Evolutionary conservation across 192 early-diverging fungal species (phyloP).

Genomic region (Umbelopsis sp.): DNA sequence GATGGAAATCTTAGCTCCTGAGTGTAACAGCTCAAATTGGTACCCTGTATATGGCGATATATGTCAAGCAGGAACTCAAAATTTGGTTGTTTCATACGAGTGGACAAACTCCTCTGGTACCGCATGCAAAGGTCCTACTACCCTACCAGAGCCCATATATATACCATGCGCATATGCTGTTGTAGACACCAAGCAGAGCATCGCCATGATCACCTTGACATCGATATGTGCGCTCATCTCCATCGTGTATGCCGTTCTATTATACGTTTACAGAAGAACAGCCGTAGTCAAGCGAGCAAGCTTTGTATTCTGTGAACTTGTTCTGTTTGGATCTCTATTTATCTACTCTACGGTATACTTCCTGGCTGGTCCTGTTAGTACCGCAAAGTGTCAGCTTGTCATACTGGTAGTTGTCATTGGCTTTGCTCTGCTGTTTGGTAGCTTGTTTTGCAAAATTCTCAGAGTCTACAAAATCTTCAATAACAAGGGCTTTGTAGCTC

Average conservation of each 20-base stretch:
- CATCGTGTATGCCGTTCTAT: constrained; percentile 1
- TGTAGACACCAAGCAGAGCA: neutral
- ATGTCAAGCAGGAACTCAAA: neutral
- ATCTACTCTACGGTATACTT: constrained; percentile 15
- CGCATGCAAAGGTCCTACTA: constrained; percentile 6
- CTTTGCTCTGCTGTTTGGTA: constrained; percentile 16
- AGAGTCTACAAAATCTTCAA: constrained; percentile 24
- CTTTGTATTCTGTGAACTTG: constrained; percentile 14
- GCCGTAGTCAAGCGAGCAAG: constrained; percentile 13
- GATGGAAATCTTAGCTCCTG: constrained; percentile 18
- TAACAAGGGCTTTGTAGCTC: constrained; percentile 13
- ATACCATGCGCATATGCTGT: constrained; percentile 13
- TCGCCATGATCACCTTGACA: constrained; percentile 6
- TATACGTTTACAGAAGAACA: constrained; percentile 5
- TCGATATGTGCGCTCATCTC: constrained; percentile 7
- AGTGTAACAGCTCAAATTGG: constrained; percentile 5
- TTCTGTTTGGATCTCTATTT: constrained; percentile 17
- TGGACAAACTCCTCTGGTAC: neutral
- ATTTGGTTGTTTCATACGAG: constrained; percentile 4
- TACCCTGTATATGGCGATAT: neutral
- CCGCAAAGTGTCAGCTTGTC: neutral
- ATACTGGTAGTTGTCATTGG: constrained; percentile 12
- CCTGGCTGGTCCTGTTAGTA: neutral
- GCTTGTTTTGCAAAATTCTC: constrained; percentile 18
- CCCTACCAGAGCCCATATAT: neutral